These are phyloP conservation scores for Sarocladium oryzae DNA, from an alignment of 2,329 filamentous ascomycete genomes.

Conservation along the genomic window DNA sequence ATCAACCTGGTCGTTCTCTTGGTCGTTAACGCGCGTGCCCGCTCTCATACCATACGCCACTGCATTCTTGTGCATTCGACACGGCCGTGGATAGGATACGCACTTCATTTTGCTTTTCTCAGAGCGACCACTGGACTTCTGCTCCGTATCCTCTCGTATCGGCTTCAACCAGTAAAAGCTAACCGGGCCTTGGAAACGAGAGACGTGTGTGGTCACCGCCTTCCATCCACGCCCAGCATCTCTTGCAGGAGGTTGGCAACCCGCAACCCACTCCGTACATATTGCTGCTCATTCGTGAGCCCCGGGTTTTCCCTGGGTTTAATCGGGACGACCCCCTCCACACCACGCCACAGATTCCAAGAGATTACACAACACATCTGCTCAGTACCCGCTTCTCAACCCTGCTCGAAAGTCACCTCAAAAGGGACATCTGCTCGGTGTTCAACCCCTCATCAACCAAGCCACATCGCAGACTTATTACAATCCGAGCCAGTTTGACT, in stretches of 20 bases:
- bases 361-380: conserved; percentile 7
- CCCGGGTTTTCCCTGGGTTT: conserved; percentile 4
- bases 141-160: too few relatives aligned
- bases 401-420: neutral
- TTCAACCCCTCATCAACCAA: conserved; percentile 4
- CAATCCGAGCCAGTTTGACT: neutral
- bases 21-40: too few relatives aligned
- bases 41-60: too few relatives aligned
- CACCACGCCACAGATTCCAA: conserved; percentile 1
- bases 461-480: neutral
- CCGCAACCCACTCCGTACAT: neutral
- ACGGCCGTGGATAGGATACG: too few relatives aligned
- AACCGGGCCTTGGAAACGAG: neutral
- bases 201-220: conserved; percentile 2
- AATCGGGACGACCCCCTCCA: conserved; percentile 9
- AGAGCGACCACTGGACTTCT: too few relatives aligned
- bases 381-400: neutral
- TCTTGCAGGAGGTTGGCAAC: conserved; percentile 1
- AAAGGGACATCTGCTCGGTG: conserved; percentile 5
- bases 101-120: too few relatives aligned
- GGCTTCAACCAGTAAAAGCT: too few relatives aligned
- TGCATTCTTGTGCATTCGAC: too few relatives aligned
- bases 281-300: neutral
- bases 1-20: neutral
- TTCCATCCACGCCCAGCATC: neutral